Evolutionary conservation across 306 rosid species (phyloP).

Genomic region (Alnus rubra): DNA sequence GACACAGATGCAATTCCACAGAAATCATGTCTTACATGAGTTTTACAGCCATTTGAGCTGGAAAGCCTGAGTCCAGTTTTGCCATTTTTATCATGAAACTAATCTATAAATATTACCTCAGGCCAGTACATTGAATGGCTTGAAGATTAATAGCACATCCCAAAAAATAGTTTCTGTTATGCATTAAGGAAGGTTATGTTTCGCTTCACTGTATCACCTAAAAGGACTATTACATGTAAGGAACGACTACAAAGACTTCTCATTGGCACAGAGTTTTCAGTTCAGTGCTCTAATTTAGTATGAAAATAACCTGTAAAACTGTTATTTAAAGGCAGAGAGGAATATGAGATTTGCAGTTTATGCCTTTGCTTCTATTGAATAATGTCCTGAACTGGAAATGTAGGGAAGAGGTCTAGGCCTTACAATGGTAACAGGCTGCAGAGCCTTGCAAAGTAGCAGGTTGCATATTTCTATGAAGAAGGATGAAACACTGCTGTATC

Average conservation of each 20-base stretch:
- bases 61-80: not conserved
- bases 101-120: not conserved
- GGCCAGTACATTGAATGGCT: not conserved
- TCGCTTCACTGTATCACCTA: not conserved
- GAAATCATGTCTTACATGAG: not conserved
- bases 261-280: not conserved
- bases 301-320: not conserved
- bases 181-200: not conserved
- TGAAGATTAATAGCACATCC: not conserved
- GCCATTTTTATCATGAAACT: not conserved
- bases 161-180: not conserved
- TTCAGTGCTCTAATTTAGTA: not conserved
- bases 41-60: constrained; percentile 2
- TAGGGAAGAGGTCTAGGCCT: not conserved
- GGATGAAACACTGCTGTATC: constrained; percentile 25
- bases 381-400: constrained; percentile 1
- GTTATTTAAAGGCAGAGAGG: constrained; percentile 5
- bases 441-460: constrained; percentile 25
- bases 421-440: not conserved
- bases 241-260: not conserved
- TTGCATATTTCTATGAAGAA: constrained; percentile 11
- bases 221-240: not conserved
- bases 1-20: not conserved
- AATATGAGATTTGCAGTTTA: constrained; percentile 10
- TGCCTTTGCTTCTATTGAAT: constrained; percentile 2